A percentile compares a stretch with the other conserved stretches of the same genome.
Evolutionary conservation across 1,284 basidiomycete species (phyloP).

Genomic region (Sparassis latifolia): DNA sequence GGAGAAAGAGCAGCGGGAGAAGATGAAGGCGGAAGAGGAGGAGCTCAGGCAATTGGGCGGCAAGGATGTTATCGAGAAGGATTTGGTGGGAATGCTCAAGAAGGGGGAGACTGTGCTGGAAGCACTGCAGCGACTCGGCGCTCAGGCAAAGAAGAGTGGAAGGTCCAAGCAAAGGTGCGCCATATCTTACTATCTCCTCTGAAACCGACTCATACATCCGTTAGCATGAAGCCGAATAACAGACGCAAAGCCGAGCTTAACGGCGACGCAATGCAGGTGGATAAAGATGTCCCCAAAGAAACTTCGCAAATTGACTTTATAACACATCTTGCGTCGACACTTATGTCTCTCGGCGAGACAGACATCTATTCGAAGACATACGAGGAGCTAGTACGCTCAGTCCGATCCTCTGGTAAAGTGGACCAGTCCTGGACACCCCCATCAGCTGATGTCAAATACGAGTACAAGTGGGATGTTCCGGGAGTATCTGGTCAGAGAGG

Average conservation of each 20-base stretch:
- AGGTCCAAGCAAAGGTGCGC: slow-evolving; percentile 32
- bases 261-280: slow-evolving; percentile 39
- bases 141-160: slow-evolving; percentile 53
- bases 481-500: slow-evolving; percentile 37
- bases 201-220: not conserved
- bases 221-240: slow-evolving; percentile 22
- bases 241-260: slow-evolving; percentile 28
- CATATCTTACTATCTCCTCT: not conserved
- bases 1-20: slow-evolving; percentile 66
- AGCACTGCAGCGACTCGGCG: slow-evolving; percentile 83
- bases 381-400: slow-evolving; percentile 71
- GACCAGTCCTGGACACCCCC: slow-evolving; percentile 67
- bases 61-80: slow-evolving; percentile 60
- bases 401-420: slow-evolving; percentile 66
- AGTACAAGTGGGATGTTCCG: slow-evolving; percentile 70
- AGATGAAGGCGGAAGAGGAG: slow-evolving; percentile 66
- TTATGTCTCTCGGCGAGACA: slow-evolving; percentile 77
- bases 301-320: slow-evolving; percentile 63
- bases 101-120: slow-evolving; percentile 90
- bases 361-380: slow-evolving; percentile 83
- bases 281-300: slow-evolving; percentile 31
- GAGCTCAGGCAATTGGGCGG: slow-evolving; percentile 60
- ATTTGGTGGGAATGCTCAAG: slow-evolving; percentile 70
- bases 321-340: slow-evolving; percentile 75
- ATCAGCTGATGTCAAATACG: slow-evolving; percentile 68